A percentile compares a stretch with the other conserved stretches of the same genome.
Evolutionary conservation across 2,329 filamentous ascomycete genomes (phyloP).

Genomic region (Chaetomium sp.): DNA sequence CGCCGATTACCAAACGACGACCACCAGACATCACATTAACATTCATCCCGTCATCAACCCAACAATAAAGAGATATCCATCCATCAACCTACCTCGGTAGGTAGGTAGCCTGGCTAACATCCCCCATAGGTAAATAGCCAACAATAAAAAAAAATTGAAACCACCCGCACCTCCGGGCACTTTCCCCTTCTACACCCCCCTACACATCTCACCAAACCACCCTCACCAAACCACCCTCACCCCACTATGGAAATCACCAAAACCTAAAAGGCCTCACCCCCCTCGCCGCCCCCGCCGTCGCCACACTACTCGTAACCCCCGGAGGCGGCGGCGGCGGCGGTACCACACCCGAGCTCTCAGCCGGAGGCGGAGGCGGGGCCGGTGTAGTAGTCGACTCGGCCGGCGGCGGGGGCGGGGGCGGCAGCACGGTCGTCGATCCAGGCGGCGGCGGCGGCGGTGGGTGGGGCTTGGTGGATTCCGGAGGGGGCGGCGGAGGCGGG

Average conservation of each 20-base stretch:
- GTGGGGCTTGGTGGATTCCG: neutral
- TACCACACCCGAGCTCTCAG: neutral
- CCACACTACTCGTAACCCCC: neutral
- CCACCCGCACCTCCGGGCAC: too few relatives aligned
- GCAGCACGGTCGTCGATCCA: neutral
- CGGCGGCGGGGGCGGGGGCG: neutral
- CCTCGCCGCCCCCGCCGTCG: slow-evolving; percentile 2
- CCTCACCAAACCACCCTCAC: too few relatives aligned
- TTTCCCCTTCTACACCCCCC: neutral
- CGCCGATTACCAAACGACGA: neutral
- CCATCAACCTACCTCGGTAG: too few relatives aligned
- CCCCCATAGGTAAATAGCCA: too few relatives aligned
- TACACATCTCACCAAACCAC: neutral
- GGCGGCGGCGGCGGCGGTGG: neutral
- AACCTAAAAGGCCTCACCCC: slow-evolving; percentile 17
- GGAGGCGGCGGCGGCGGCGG: neutral
- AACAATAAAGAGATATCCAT: neutral
- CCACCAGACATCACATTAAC: neutral
- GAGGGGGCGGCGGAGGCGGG: neutral
- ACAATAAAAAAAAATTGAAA: too few relatives aligned
- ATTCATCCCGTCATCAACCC: neutral
- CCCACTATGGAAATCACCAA: slow-evolving; percentile 8
- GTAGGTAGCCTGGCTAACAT: too few relatives aligned
- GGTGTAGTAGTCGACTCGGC: too few relatives aligned
- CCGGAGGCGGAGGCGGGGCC: neutral